Conservation (phyloP, 2,329 filamentous ascomycete species). For the Ophioceras dolichostomum region DNA sequence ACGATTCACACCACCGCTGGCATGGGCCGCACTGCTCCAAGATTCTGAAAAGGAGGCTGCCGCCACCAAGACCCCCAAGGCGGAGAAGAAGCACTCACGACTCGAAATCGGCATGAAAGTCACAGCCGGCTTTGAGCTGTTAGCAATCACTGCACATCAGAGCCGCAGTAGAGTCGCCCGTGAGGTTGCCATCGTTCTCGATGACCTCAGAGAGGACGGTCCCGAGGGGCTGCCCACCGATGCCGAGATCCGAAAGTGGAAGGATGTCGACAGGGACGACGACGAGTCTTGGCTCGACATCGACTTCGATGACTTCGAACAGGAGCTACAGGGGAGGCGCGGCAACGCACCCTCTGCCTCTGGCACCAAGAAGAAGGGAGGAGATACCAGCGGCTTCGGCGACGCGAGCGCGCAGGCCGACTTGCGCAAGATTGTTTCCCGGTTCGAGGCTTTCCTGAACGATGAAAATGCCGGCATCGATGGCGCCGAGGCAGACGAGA, state of each 20-base stretch:
- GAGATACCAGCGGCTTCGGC: conserved; percentile 36
- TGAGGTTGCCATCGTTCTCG: conserved; percentile 64
- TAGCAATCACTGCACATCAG: conserved; percentile 55
- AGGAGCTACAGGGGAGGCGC: conserved; percentile 6
- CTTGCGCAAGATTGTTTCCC: conserved; percentile 78
- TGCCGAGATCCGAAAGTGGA: conserved; percentile 62
- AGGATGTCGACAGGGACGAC: conserved; percentile 49
- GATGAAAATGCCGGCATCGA: conserved; percentile 73
- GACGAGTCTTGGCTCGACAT: conserved; percentile 90
- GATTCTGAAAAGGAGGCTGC: too few relatives aligned
- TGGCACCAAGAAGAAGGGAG: conserved; percentile 16
- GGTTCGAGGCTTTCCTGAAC: conserved; percentile 87
- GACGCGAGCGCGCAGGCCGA: conserved; percentile 59
- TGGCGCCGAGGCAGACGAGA: conserved; percentile 61
- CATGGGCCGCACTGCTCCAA: conserved; percentile 31
- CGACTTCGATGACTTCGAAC: conserved; percentile 59
- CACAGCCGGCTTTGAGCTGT: conserved; percentile 81
- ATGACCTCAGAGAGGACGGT: conserved; percentile 64
- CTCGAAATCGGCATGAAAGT: conserved; percentile 78
- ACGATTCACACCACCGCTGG: conserved; percentile 55
- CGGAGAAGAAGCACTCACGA: conserved; percentile 20
- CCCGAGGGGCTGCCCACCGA: conserved; percentile 55
- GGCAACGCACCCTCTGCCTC: too few relatives aligned
- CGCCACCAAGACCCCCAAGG: conserved; percentile 15
- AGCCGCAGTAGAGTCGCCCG: conserved; percentile 57